Conservation (phyloP, 768 basidiomycete species). For the Crassisporium funariophilum region DNA sequence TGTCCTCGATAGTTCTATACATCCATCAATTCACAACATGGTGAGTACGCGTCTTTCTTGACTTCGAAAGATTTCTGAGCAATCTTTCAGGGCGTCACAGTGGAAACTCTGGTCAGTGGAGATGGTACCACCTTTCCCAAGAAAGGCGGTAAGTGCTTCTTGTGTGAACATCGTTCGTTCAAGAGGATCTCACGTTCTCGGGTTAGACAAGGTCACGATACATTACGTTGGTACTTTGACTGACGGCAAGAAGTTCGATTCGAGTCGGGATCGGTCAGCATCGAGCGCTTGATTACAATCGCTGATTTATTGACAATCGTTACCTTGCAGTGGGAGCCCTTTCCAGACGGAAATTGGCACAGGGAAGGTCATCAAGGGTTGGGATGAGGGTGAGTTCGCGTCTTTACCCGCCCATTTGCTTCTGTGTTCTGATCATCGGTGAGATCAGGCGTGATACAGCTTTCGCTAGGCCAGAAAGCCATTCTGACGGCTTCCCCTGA, state of each 20-base stretch:
- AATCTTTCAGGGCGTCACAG: conserved; percentile 62
- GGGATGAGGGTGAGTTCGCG: conserved; percentile 76
- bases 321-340: conserved; percentile 46
- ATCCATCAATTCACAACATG: conserved; percentile 17
- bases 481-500: conserved; percentile 69
- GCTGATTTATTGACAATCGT: neutral
- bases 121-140: conserved; percentile 69
- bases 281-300: conserved; percentile 6
- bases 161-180: conserved; percentile 7
- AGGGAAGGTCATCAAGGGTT: conserved; percentile 85
- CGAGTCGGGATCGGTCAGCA: conserved; percentile 71
- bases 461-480: conserved; percentile 80
- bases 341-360: conserved; percentile 76
- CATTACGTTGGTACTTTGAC: conserved; percentile 78
- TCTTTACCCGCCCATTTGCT: neutral
- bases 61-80: neutral
- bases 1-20: conserved; percentile 38
- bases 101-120: conserved; percentile 60
- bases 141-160: conserved; percentile 58
- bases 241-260: conserved; percentile 72
- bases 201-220: conserved; percentile 66
- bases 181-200: conserved; percentile 23
- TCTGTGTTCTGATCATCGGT: conserved; percentile 24
- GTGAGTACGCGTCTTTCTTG: conserved; percentile 11
- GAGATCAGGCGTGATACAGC: conserved; percentile 66